These are phyloP conservation scores for Pythium periplocum DNA, from an alignment of 352 stramenopile species.

Conservation along the genomic window DNA sequence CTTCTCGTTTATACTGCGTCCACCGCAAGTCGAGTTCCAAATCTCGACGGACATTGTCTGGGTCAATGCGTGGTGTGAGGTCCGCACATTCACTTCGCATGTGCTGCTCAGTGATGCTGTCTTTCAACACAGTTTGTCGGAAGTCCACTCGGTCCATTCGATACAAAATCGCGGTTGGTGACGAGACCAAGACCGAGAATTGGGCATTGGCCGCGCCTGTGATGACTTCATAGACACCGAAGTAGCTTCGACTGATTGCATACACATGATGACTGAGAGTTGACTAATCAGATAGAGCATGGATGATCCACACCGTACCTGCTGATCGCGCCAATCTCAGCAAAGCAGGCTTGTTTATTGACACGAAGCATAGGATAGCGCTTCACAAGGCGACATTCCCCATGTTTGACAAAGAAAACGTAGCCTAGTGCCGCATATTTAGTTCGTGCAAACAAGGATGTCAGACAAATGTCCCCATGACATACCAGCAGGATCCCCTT, in stretches of 20 bases:
- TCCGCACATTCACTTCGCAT: constrained; percentile 34
- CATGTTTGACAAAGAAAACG: constrained; percentile 64
- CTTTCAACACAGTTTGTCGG: constrained; percentile 55
- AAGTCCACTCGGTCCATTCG: constrained; percentile 68
- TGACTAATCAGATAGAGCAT: background rate
- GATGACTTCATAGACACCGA: constrained; percentile 55
- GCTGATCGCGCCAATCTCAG: constrained; percentile 51
- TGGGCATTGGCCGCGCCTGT: constrained; percentile 26
- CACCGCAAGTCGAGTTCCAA: constrained; percentile 41
- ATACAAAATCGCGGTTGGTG: constrained; percentile 51
- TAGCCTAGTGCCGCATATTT: constrained; percentile 21
- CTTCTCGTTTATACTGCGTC: constrained; percentile 42
- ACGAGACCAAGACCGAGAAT: constrained; percentile 61
- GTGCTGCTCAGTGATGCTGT: constrained; percentile 36
- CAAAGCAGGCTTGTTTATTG: constrained; percentile 27
- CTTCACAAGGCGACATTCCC: constrained; percentile 61
- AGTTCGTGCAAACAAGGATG: background rate
- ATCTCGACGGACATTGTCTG: constrained; percentile 34
- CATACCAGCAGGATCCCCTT: constrained; percentile 54
- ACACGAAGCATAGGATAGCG: constrained; percentile 20
- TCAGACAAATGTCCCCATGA: background rate
- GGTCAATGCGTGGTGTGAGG: constrained; percentile 34
- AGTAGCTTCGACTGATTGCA: constrained; percentile 42
- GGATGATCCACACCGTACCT: constrained; percentile 9
- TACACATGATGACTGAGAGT: background rate